Evolutionary conservation across 2,329 filamentous ascomycete genomes (phyloP).

Genomic region (Didymosphaeria variabile): DNA sequence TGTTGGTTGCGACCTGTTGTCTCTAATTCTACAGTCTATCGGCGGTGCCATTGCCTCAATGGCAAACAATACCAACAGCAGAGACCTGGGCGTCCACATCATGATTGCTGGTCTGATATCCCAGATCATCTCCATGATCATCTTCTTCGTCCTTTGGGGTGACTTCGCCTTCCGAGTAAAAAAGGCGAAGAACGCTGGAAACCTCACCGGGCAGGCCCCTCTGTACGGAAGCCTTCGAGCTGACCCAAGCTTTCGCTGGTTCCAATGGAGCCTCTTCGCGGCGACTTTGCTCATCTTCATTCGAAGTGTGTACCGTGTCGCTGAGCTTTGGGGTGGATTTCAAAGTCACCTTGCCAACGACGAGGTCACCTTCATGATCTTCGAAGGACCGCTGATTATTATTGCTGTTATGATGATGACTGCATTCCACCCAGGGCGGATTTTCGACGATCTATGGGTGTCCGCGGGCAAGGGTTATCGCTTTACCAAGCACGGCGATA

Average conservation of each 20-base stretch:
- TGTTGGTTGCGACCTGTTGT: slow-evolving; percentile 63
- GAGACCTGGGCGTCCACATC: slow-evolving; percentile 60
- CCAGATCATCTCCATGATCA: slow-evolving; percentile 62
- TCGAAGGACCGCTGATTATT: slow-evolving; percentile 62
- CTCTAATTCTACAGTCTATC: slow-evolving; percentile 65
- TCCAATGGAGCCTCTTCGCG: slow-evolving; percentile 44
- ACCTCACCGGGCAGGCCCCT: slow-evolving; percentile 30
- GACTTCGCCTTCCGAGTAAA: slow-evolving; percentile 44
- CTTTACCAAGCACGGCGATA: slow-evolving; percentile 21
- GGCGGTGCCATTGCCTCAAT: slow-evolving; percentile 66
- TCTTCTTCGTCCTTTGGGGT: slow-evolving; percentile 54
- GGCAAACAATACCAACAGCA: slow-evolving; percentile 49
- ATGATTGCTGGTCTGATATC: slow-evolving; percentile 65
- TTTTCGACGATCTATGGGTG: slow-evolving; percentile 37
- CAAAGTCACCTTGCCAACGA: slow-evolving; percentile 55
- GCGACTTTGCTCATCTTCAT: slow-evolving; percentile 57
- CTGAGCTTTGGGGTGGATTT: slow-evolving; percentile 58
- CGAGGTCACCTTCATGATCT: slow-evolving; percentile 58
- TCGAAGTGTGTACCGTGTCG: slow-evolving; percentile 58
- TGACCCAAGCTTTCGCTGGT: slow-evolving; percentile 25
- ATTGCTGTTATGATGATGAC: slow-evolving; percentile 57
- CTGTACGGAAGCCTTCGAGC: slow-evolving; percentile 32
- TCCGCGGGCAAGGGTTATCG: slow-evolving; percentile 36
- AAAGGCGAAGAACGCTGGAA: slow-evolving; percentile 27
- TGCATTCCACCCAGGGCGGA: slow-evolving; percentile 53